phyloP scores from a whole-genome alignment of 352 stramenopile genomes.

The Globisporangium cylindrosporum region DNA sequence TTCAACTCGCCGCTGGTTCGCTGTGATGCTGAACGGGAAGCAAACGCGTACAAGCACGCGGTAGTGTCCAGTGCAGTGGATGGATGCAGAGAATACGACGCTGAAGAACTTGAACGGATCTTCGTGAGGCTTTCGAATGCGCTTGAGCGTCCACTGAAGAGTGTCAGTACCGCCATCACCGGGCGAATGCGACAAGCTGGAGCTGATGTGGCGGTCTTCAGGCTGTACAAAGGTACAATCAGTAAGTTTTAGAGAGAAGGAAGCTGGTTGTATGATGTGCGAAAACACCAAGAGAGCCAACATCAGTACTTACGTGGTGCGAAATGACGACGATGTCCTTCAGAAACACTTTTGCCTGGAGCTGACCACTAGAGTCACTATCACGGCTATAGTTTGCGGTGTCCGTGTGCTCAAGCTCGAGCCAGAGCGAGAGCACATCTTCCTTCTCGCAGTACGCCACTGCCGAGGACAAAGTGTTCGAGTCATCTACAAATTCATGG shows the following conservation, averaged over 20 bases:
- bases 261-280: background rate
- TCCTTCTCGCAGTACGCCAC: constrained; percentile 22
- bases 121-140: background rate
- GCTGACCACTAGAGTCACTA: background rate
- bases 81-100: background rate
- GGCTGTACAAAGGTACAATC: background rate
- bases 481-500: background rate
- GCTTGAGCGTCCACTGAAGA: background rate
- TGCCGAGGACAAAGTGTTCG: constrained; percentile 17
- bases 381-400: background rate
- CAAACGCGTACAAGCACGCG: background rate
- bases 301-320: background rate
- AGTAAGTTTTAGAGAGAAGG: background rate
- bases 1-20: background rate
- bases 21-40: constrained; percentile 1
- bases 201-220: constrained; percentile 5
- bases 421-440: constrained; percentile 18
- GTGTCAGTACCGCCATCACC: background rate
- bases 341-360: background rate
- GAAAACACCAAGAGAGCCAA: background rate
- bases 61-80: background rate
- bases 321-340: constrained; percentile 8
- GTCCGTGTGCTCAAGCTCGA: background rate
- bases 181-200: background rate
- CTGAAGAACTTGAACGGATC: background rate